These are phyloP conservation scores for Botryosphaeria dothidea DNA, from an alignment of 2,329 filamentous ascomycete species.

Conservation along the genomic window DNA sequence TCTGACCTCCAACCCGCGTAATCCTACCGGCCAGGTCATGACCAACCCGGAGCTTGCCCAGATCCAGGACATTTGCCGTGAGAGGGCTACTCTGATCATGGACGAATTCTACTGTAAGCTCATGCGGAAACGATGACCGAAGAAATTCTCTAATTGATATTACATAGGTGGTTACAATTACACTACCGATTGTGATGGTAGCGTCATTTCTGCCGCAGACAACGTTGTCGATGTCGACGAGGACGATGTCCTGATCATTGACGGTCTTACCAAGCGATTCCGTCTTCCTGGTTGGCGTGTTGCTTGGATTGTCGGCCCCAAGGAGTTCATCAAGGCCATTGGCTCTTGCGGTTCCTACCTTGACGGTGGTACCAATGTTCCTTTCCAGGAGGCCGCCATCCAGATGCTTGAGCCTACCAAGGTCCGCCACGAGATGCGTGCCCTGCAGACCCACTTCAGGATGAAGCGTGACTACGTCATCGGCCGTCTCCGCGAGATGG, in stretches of 20 bases:
- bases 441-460: constrained; percentile 86
- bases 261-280: constrained; percentile 96
- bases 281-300: constrained; percentile 94
- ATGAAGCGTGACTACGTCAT: constrained; percentile 93
- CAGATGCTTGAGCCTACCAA: constrained; percentile 86
- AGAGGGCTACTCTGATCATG: constrained; percentile 86
- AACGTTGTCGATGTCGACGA: constrained; percentile 85
- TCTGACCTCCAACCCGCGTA: constrained; percentile 91
- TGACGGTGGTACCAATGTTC: constrained; percentile 90
- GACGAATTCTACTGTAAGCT: constrained; percentile 80
- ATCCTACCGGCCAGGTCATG: constrained; percentile 88
- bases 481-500: constrained; percentile 75
- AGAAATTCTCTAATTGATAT: background rate
- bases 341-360: constrained; percentile 91
- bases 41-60: constrained; percentile 80
- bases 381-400: constrained; percentile 92
- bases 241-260: constrained; percentile 85
- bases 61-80: constrained; percentile 91
- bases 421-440: constrained; percentile 83
- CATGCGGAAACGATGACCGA: constrained; percentile 38
- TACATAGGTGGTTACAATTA: constrained; percentile 77
- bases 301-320: constrained; percentile 92
- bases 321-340: constrained; percentile 93
- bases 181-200: constrained; percentile 85
- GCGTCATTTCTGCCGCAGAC: constrained; percentile 82